Percentiles rank a stretch among this genome's conserved stretches.
These are phyloP conservation scores for Punica granatum DNA, from an alignment of 345 rosid species.

Conservation along the genomic window DNA sequence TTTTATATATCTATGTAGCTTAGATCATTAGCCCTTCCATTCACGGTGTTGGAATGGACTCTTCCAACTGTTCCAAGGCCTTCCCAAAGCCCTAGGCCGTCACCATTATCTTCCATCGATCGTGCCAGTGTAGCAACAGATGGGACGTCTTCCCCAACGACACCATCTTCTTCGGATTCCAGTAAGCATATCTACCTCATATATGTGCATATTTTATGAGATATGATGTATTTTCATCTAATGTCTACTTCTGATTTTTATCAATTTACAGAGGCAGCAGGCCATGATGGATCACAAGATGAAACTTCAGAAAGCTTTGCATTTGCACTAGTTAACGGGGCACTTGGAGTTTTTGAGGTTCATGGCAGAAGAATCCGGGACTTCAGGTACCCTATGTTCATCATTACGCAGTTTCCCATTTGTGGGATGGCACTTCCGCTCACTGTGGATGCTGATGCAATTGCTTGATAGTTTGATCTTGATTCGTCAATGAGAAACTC, in stretches of 20 bases:
- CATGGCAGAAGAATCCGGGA: constrained; percentile 94
- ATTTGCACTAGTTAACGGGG: constrained; percentile 94
- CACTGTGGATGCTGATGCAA: neutral
- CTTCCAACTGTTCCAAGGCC: constrained; percentile 94
- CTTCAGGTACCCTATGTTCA: constrained; percentile 47
- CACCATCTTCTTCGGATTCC: constrained; percentile 62
- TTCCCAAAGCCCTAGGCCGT: constrained; percentile 48
- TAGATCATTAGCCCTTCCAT: constrained; percentile 99
- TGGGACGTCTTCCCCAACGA: constrained; percentile 38
- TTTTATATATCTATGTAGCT: constrained; percentile 67
- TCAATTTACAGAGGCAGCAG: constrained; percentile 33
- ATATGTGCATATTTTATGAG: constrained; percentile 2
- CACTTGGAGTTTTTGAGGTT: constrained; percentile 99
- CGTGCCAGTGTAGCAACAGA: constrained; percentile 30
- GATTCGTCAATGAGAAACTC: neutral
- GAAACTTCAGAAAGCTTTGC: constrained; percentile 89
- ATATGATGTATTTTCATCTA: constrained; percentile 11
- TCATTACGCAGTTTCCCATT: neutral
- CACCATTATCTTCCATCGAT: constrained; percentile 28
- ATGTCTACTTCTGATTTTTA: constrained; percentile 8
- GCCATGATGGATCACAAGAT: constrained; percentile 58
- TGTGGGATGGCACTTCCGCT: neutral
- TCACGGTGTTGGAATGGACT: constrained; percentile 99
- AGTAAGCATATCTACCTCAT: constrained; percentile 37
- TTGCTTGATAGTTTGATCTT: neutral